These are phyloP conservation scores for Yamadazyma olivae DNA, from an alignment of 805 yeast species.

Conservation along the genomic window DNA sequence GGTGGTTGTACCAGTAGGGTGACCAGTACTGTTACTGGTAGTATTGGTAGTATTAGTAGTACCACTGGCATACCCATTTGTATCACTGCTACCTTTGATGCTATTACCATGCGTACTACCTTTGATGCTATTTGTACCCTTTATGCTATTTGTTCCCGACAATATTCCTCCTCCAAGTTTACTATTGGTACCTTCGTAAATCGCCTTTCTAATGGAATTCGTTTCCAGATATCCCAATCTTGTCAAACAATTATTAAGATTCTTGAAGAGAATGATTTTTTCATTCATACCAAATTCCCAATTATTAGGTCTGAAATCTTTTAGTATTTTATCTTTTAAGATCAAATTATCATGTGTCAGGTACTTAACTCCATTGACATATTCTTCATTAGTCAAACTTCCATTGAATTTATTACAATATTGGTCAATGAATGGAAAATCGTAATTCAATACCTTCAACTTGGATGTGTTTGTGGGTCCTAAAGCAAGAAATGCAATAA, in stretches of 20 bases:
- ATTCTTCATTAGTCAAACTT: conserved; percentile 28
- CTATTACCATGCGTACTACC: too few species aligned
- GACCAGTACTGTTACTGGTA: too few species aligned
- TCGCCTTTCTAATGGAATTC: conserved; percentile 39
- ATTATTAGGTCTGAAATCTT: conserved; percentile 37
- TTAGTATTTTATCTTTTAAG: conserved; percentile 40
- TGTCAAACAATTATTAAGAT: conserved; percentile 36
- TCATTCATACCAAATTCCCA: conserved; percentile 26
- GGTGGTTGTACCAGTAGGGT: too few species aligned
- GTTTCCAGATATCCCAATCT: conserved; percentile 41
- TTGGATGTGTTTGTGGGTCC: conserved; percentile 37
- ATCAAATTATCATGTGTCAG: conserved; percentile 14
- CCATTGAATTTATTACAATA: conserved; percentile 31
- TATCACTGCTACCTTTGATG: too few species aligned
- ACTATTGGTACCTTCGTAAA: conserved; percentile 12
- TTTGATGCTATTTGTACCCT: neutral
- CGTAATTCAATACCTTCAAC: neutral
- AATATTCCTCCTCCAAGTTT: neutral
- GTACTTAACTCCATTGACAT: conserved; percentile 16
- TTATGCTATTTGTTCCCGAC: too few species aligned
- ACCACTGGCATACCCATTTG: too few species aligned
- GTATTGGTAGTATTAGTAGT: too few species aligned
- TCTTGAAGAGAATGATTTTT: conserved; percentile 27
- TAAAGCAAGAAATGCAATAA: conserved; percentile 45
- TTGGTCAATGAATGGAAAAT: conserved; percentile 14